Percentiles rank a stretch among this genome's conserved stretches.
Evolutionary conservation across 257 asterid genomes (phyloP).

Genomic region (Jacaranda mimosifolia): DNA sequence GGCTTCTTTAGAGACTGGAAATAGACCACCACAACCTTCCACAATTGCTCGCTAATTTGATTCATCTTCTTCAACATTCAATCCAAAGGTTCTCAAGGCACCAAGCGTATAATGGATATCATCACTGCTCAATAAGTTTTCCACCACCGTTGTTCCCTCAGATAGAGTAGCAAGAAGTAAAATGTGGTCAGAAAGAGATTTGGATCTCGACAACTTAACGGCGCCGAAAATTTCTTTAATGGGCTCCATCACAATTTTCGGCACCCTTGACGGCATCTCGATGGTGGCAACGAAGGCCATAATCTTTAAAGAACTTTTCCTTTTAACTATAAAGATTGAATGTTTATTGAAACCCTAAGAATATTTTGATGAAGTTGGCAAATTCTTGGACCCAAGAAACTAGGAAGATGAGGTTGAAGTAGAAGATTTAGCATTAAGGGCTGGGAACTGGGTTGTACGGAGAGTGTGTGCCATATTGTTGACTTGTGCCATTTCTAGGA

Average conservation of each 20-base stretch:
- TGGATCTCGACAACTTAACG: slow-evolving; percentile 78
- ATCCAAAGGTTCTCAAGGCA: slow-evolving; percentile 73
- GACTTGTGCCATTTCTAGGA: slow-evolving; percentile 37
- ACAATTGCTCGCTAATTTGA: slow-evolving; percentile 63
- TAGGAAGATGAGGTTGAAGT: too few species aligned
- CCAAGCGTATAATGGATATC: too few species aligned
- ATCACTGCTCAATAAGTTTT: too few species aligned
- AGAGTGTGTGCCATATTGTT: slow-evolving; percentile 54
- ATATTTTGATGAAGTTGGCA: slow-evolving; percentile 39
- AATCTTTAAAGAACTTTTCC: too few species aligned
- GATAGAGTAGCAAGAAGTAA: slow-evolving; percentile 81
- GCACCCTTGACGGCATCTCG: slow-evolving; percentile 57
- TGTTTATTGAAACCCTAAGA: slow-evolving; percentile 45
- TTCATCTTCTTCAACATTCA: slow-evolving; percentile 62
- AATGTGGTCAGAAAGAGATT: slow-evolving; percentile 76
- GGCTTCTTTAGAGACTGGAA: slow-evolving; percentile 66
- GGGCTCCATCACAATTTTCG: slow-evolving; percentile 67
- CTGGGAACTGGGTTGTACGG: too few species aligned
- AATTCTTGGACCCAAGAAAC: slow-evolving; percentile 46
- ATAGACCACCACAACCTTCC: slow-evolving; percentile 73
- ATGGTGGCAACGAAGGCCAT: slow-evolving; percentile 58
- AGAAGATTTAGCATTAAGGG: too few species aligned
- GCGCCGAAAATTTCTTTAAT: too few species aligned
- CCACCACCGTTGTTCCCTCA: slow-evolving; percentile 81
- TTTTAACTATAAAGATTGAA: too few species aligned